Evolutionary conservation across 345 rosid species (phyloP).

Genomic region (Streptanthus diversifolius): DNA sequence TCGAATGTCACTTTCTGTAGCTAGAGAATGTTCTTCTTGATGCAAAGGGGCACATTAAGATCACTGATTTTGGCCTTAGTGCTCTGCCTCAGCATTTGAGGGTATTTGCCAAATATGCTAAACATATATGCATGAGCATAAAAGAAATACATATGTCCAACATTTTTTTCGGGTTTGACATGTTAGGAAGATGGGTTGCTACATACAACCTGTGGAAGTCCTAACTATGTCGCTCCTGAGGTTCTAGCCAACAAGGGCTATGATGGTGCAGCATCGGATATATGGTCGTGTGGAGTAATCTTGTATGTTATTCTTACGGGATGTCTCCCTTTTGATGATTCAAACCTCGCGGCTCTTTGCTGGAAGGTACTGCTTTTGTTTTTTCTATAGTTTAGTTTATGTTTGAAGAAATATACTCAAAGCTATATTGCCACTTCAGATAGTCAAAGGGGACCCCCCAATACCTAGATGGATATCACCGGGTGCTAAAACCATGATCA

Average conservation of each 20-base stretch:
- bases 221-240: conserved; percentile 92
- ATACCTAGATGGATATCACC: conserved; percentile 79
- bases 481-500: conserved; percentile 66
- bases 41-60: conserved; percentile 71
- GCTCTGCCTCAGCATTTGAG: conserved; percentile 79
- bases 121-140: conserved; percentile 32
- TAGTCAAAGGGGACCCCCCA: conserved; percentile 70
- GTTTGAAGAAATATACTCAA: conserved; percentile 10
- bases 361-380: conserved; percentile 51
- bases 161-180: neutral
- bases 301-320: conserved; percentile 78
- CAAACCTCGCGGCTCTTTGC: conserved; percentile 78
- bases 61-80: conserved; percentile 92
- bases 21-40: conserved; percentile 84
- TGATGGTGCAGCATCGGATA: conserved; percentile 82
- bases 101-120: conserved; percentile 40
- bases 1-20: conserved; percentile 38
- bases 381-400: neutral
- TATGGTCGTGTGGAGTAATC: conserved; percentile 94
- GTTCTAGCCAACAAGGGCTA: conserved; percentile 81
- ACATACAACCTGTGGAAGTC: conserved; percentile 94
- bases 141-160: neutral
- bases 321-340: conserved; percentile 84
- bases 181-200: conserved; percentile 71
- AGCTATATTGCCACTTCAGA: conserved; percentile 37